Evolutionary conservation across 192 early-diverging fungal genomes (phyloP).

Genomic region (Cetraspora pellucida): DNA sequence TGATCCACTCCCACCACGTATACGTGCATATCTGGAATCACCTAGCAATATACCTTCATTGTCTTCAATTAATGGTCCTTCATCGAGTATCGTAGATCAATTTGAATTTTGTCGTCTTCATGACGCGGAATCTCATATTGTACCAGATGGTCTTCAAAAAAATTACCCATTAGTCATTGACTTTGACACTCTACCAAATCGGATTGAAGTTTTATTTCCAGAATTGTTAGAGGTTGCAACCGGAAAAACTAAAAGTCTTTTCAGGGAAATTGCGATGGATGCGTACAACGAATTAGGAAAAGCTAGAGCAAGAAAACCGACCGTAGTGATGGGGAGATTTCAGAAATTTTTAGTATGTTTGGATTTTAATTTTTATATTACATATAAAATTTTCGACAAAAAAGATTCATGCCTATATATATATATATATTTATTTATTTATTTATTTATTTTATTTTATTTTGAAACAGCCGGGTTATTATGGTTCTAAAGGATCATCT

Average conservation of each 20-base stretch:
- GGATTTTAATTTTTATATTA: background rate
- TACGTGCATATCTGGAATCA: background rate
- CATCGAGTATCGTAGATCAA: constrained; percentile 22
- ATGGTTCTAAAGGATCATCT: constrained; percentile 52
- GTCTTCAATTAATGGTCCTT: background rate
- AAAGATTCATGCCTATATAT: no score
- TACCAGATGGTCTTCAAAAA: constrained; percentile 43
- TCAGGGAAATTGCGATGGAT: constrained; percentile 35
- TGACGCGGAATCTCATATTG: constrained; percentile 39
- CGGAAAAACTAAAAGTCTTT: constrained; percentile 36
- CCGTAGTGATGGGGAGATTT: constrained; percentile 49
- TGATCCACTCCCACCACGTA: background rate
- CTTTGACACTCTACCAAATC: constrained; percentile 38
- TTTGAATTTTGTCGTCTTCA: constrained; percentile 56
- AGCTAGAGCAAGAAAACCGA: constrained; percentile 45
- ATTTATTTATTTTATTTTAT: background rate
- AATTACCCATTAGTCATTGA: constrained; percentile 45
- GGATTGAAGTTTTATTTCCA: constrained; percentile 37
- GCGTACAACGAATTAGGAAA: constrained; percentile 44
- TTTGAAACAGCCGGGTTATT: constrained; percentile 52
- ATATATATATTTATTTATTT: background rate
- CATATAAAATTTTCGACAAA: background rate
- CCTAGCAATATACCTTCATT: background rate
- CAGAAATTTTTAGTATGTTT: constrained; percentile 44
- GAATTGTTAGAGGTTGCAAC: constrained; percentile 46